These are phyloP conservation scores for Phascolomyces articulosus DNA, from an alignment of 371 early-diverging fungal species.

Conservation along the genomic window DNA sequence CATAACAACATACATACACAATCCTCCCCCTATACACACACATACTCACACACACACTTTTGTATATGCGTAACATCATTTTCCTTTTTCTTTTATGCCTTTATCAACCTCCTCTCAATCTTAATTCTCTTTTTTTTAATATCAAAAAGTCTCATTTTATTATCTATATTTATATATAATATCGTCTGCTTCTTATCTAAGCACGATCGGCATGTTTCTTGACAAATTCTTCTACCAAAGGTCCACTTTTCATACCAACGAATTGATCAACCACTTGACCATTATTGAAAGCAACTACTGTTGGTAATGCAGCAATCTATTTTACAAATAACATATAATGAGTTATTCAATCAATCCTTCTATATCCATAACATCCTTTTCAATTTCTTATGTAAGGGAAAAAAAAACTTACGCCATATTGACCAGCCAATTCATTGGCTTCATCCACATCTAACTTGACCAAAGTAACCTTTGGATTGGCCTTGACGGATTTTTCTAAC, in stretches of 20 bases:
- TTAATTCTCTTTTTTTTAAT: neutral
- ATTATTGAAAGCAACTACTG: slow-evolving; percentile 71
- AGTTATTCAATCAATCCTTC: too few relatives aligned
- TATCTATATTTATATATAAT: neutral
- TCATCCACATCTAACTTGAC: slow-evolving; percentile 78
- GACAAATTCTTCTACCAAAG: slow-evolving; percentile 59
- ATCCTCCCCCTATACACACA: neutral
- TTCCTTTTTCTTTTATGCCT: slow-evolving; percentile 2
- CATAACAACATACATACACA: slow-evolving; percentile 3
- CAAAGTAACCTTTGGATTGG: slow-evolving; percentile 67
- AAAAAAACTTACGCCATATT: slow-evolving; percentile 52
- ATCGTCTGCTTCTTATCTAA: neutral
- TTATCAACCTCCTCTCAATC: too few relatives aligned
- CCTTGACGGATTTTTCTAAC: slow-evolving; percentile 60
- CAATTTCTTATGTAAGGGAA: neutral
- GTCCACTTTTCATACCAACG: slow-evolving; percentile 61
- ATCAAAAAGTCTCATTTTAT: neutral
- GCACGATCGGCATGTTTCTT: slow-evolving; percentile 46
- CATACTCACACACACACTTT: neutral
- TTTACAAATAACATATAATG: too few relatives aligned
- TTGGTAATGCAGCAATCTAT: slow-evolving; percentile 74
- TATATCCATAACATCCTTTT: neutral
- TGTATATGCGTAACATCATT: slow-evolving; percentile 12
- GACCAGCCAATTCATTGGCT: slow-evolving; percentile 53
- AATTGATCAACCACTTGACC: slow-evolving; percentile 67